Base-by-base conservation (phyloP, 139 green algal genomes). In the Chlamydomonas eustigma region DNA sequence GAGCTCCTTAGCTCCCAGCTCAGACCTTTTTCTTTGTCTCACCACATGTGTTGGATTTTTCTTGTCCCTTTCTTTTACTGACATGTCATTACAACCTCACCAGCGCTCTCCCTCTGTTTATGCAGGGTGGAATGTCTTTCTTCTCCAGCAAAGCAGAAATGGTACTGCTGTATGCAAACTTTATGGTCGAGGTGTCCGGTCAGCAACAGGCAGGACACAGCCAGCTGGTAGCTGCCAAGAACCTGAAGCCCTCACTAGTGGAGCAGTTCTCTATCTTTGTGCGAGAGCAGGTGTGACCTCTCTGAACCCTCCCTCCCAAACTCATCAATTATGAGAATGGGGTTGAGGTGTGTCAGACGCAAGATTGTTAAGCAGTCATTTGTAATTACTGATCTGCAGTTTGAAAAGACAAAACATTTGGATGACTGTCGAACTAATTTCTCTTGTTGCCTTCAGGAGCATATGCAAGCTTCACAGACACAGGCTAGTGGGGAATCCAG, bases 261-360 rank as follows among this genome's bases (percentile, higher is more conserved):
- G 65, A 85, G 52, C 79, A 76, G 33, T 88, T 85, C 51, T 71
- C 77, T 32, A 78, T 83, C 66, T 88, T 88, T 50, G 76, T 85
- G 50, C 73, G 80, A 38, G 76, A 80, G 69, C 76, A 81, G 71
- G 71, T 82, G n/a, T n/a, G n/a, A n/a, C n/a, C n/a, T n/a, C n/a
- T n/a, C n/a, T n/a, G n/a, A n/a, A n/a, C n/a, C n/a, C n/a, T n/a
- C n/a, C n/a, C n/a, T n/a, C n/a, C n/a, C n/a, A n/a, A n/a, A n/a
- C n/a, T n/a, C n/a, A n/a, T n/a, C n/a, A n/a, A n/a, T n/a, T n/a
- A n/a, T n/a, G n/a, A n/a, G n/a, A n/a, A n/a, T n/a, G n/a, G n/a
- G n/a, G n/a, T n/a, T n/a, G n/a, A n/a, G n/a, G n/a, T n/a, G n/a
- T n/a, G n/a, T n/a, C n/a, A n/a, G n/a, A n/a, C n/a, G n/a, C n/a